Percentiles rank a stretch among this genome's conserved stretches.
phyloP scores from a whole-genome alignment of 306 rosid genomes.

The Mimosa bimucronata region DNA sequence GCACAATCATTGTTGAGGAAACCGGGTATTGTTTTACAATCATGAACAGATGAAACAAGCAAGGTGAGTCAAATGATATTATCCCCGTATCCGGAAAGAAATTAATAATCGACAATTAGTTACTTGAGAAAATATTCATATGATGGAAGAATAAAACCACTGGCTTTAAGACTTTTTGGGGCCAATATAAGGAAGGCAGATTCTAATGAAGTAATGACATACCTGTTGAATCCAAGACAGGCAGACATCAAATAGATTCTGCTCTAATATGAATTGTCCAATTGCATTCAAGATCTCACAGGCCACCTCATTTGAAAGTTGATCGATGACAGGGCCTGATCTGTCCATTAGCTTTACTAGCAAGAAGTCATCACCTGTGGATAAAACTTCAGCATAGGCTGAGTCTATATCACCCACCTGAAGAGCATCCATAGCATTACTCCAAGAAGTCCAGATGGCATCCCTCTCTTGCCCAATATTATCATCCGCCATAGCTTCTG shows the following conservation, averaged over 20 bases:
- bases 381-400: conserved; percentile 82
- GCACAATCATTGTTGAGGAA: conserved; percentile 5
- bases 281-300: conserved; percentile 74
- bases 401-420: conserved; percentile 84
- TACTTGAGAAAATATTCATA: conserved; percentile 12
- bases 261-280: conserved; percentile 75
- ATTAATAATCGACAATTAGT: background rate
- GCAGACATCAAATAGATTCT: conserved; percentile 79
- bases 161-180: conserved; percentile 8
- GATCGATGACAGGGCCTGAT: conserved; percentile 89
- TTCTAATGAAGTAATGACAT: conserved; percentile 25
- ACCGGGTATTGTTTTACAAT: background rate
- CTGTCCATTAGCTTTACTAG: conserved; percentile 93
- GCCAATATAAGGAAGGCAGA: background rate
- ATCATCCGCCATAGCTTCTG: conserved; percentile 80
- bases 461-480: conserved; percentile 75
- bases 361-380: conserved; percentile 79
- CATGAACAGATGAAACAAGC: background rate
- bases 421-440: conserved; percentile 91
- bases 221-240: conserved; percentile 98
- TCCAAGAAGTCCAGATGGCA: conserved; percentile 91
- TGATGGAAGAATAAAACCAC: background rate
- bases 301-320: conserved; percentile 74
- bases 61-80: background rate
- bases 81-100: conserved; percentile 23